A percentile compares a stretch with the other conserved stretches of the same genome.
These are phyloP conservation scores for Takashimella tepidaria DNA, from an alignment of 1,284 basidiomycete species.

Conservation along the genomic window DNA sequence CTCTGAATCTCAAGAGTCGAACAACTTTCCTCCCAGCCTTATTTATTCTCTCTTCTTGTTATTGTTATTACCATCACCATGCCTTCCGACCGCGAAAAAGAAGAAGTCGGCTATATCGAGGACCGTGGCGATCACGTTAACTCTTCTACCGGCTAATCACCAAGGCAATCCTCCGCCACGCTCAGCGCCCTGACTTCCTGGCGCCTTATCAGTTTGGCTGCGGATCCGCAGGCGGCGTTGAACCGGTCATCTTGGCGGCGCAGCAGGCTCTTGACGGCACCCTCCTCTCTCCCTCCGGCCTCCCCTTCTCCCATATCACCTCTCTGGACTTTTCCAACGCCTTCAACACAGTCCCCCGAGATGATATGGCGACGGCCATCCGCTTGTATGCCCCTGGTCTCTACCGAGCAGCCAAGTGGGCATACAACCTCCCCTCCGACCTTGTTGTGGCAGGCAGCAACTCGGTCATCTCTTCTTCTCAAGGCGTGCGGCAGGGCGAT, in stretches of 20 bases:
- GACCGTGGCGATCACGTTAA: neutral
- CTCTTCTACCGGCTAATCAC: no score
- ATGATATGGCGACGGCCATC: slow-evolving; percentile 3
- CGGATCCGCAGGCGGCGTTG: slow-evolving; percentile 19
- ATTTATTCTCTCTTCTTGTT: neutral
- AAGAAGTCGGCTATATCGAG: neutral
- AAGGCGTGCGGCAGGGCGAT: slow-evolving; percentile 23
- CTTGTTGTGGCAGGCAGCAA: slow-evolving; percentile 6
- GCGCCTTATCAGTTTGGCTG: slow-evolving; percentile 17
- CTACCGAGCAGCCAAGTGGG: slow-evolving; percentile 13
- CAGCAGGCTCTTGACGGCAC: slow-evolving; percentile 5
- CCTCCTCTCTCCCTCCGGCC: no score
- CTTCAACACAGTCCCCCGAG: slow-evolving; percentile 15
- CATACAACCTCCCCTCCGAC: slow-evolving; percentile 7
- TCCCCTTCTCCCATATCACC: slow-evolving; percentile 5
- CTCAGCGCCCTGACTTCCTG: no score
- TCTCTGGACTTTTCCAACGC: slow-evolving; percentile 13
- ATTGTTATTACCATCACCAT: no score
- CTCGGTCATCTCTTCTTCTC: slow-evolving; percentile 3
- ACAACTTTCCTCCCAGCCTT: no score
- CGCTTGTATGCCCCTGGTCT: no score
- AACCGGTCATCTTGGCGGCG: slow-evolving; percentile 20
- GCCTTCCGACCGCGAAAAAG: no score
- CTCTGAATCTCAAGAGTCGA: no score
- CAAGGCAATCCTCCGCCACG: no score